phyloP scores from a whole-genome alignment of 2,329 filamentous ascomycete genomes.

The Nemania sp. region DNA sequence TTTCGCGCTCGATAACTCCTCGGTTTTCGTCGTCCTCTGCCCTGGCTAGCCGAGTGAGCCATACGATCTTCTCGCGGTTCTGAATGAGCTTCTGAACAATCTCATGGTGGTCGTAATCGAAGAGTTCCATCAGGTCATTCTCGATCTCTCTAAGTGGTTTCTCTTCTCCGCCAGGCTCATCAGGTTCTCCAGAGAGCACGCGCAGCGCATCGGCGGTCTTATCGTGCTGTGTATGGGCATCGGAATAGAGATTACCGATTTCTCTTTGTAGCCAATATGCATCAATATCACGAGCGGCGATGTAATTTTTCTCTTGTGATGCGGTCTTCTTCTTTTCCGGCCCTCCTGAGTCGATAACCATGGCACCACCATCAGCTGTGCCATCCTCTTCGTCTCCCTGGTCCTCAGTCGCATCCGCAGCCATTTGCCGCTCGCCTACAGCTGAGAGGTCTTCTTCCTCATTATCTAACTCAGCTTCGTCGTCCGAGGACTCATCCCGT shows the following conservation, averaged over 20 bases:
- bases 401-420: conserved; percentile 52
- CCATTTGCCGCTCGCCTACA: conserved; percentile 55
- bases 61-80: conserved; percentile 92
- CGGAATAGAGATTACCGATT: conserved; percentile 83
- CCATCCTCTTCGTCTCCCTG: conserved; percentile 53
- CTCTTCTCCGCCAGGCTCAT: conserved; percentile 73
- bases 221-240: conserved; percentile 90
- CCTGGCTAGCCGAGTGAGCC: conserved; percentile 85
- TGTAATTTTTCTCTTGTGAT: conserved; percentile 60
- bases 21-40: conserved; percentile 79
- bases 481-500: conserved; percentile 82
- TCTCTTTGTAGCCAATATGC: conserved; percentile 96
- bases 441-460: conserved; percentile 60
- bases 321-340: conserved; percentile 51
- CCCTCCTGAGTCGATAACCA: conserved; percentile 76
- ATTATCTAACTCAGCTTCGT: conserved; percentile 69
- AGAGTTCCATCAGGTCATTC: conserved; percentile 97
- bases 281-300: conserved; percentile 88
- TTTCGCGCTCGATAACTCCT: conserved; percentile 81
- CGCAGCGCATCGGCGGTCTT: conserved; percentile 85
- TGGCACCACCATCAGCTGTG: conserved; percentile 68
- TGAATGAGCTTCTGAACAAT: conserved; percentile 87
- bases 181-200: conserved; percentile 76
- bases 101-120: conserved; percentile 95
- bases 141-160: conserved; percentile 90